phyloP scores from a whole-genome alignment of 495 filamentous ascomycete genomes.

The Hypoxylon fuscum region DNA sequence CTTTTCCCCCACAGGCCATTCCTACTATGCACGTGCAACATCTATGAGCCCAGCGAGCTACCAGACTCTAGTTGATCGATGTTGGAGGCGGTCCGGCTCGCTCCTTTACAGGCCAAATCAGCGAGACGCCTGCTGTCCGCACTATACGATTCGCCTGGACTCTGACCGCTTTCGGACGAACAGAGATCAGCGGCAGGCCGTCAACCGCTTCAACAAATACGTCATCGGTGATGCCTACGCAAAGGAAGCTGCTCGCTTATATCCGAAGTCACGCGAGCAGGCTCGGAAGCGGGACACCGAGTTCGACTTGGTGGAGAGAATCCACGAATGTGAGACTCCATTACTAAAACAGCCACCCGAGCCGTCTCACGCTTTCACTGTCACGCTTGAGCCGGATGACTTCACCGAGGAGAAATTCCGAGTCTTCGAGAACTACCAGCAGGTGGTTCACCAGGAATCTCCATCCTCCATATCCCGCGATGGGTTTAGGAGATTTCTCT shows the following conservation, averaged over 20 bases:
- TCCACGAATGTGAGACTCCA: constrained; percentile 73
- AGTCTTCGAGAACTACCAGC: constrained; percentile 89
- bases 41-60: constrained; percentile 78
- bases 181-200: constrained; percentile 83
- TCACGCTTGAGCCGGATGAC: constrained; percentile 80
- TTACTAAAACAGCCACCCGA: constrained; percentile 65
- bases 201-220: constrained; percentile 91
- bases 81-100: constrained; percentile 86
- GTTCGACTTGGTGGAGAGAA: constrained; percentile 75
- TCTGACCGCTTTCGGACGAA: constrained; percentile 73
- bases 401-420: constrained; percentile 89
- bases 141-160: constrained; percentile 90
- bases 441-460: constrained; percentile 77
- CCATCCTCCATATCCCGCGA: constrained; percentile 68
- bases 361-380: constrained; percentile 80
- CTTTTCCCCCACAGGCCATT: constrained; percentile 69
- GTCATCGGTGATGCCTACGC: constrained; percentile 82
- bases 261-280: constrained; percentile 83
- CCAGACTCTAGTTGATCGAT: constrained; percentile 81
- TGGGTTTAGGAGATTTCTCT: constrained; percentile 87
- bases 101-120: constrained; percentile 94
- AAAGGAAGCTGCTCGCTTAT: constrained; percentile 72
- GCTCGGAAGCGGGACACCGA: constrained; percentile 74
- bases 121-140: constrained; percentile 86
- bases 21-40: constrained; percentile 79